Base-by-base conservation (phyloP, 345 rosid species). In the Citrus cavaleriei region DNA sequence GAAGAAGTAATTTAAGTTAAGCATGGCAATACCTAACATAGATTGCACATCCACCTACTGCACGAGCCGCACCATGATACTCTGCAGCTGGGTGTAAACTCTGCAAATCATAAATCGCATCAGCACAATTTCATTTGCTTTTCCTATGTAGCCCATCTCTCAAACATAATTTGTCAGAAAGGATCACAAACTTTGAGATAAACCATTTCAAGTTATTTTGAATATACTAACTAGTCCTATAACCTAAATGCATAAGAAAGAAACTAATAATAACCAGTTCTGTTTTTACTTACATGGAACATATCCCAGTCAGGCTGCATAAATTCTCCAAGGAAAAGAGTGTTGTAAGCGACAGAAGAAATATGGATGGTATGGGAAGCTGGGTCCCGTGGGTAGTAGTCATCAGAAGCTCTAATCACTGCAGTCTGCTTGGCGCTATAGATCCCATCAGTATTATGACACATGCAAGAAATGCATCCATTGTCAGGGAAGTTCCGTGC, bases 281-380 rank as follows among this genome's bases (percentile, higher is more conserved):
- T 4, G 14, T 68, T 49, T 81, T 80, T n/a, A 87, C 98, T 87
- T 86, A 94, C 98, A 76, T 96, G 99, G 84, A 96, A 96, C 99
- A 96, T 96, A 85, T 96, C 99, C 99, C 99, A 96, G 74, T 96
- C 99, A 82, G 98, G 98, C 78, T 93, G 99, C 98, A 94, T 91
- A 75, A 96, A 94, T 81, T 96, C 99, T 58, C 99, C 99, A 10
- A 96, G 97, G 88, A 96, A 94, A 69, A 96, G 89, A 0, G 93
- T 87, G 84, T 96, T 96, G 74, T 93, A 96, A 6, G 98, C 98
- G 40, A 96, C 99, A 0, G 98, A 91, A 24, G 99, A 93, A 19
- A 96, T 91, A 70, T 94, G 99, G 67, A 93, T 91, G 35, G 98
- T 96, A 86, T 96, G 99, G 57, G 99, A 96, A 71, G 98, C 98